A percentile compares a stretch with the other conserved stretches of the same genome.
These are phyloP conservation scores for Syncephalastrum sp. DNA, from an alignment of 371 early-diverging fungal genomes.

Conservation along the genomic window DNA sequence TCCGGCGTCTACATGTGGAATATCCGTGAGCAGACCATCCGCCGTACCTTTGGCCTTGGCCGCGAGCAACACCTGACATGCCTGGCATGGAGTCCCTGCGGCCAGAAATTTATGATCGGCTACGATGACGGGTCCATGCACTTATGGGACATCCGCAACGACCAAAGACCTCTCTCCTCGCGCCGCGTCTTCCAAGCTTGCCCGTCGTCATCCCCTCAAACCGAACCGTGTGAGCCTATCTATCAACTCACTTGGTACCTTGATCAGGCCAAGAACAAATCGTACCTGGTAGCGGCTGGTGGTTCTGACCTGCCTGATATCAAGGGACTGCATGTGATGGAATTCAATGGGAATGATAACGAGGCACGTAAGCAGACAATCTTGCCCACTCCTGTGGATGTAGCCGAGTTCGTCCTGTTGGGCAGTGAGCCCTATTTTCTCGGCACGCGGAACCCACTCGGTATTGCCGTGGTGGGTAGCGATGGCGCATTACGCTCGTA, in stretches of 20 bases:
- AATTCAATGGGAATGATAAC: constrained; percentile 34
- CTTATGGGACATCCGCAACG: constrained; percentile 49
- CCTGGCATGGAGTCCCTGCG: constrained; percentile 53
- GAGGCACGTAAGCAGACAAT: constrained; percentile 48
- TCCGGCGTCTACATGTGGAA: constrained; percentile 50
- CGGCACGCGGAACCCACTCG: constrained; percentile 44
- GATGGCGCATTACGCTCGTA: constrained; percentile 32
- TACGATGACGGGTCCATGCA: constrained; percentile 57
- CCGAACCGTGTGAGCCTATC: constrained; percentile 39
- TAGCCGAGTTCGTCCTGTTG: constrained; percentile 52
- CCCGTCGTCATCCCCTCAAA: constrained; percentile 12
- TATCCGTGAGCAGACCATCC: constrained; percentile 40
- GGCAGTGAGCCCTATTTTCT: constrained; percentile 44
- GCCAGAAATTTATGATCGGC: constrained; percentile 51
- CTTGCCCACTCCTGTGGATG: constrained; percentile 40
- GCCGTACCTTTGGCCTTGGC: constrained; percentile 24
- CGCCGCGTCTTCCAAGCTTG: constrained; percentile 43
- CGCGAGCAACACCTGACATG: constrained; percentile 29
- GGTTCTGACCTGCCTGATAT: constrained; percentile 46
- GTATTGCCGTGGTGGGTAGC: constrained; percentile 38
- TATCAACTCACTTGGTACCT: constrained; percentile 56
- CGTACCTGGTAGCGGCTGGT: constrained; percentile 50
- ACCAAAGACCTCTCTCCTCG: constrained; percentile 39
- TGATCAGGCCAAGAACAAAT: constrained; percentile 26
- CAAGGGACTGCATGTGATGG: constrained; percentile 46